Evolutionary conservation across 129 eudicot species (phyloP).

Genomic region (Artemisia tridentata): DNA sequence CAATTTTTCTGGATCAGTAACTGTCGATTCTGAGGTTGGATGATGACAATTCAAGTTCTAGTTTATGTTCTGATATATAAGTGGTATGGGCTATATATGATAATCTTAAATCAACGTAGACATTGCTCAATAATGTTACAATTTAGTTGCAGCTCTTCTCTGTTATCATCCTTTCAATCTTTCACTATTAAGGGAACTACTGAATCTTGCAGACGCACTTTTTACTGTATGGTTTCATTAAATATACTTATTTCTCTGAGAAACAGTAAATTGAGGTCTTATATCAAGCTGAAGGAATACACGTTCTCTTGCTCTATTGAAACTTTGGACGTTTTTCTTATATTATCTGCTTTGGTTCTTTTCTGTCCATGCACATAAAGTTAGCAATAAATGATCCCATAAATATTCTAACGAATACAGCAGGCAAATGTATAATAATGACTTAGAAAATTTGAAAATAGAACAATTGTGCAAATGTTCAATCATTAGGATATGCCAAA

Average conservation of each 20-base stretch:
- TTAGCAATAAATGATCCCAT: neutral
- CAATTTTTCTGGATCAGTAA: neutral
- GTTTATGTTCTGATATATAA: neutral
- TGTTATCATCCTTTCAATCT: slow-evolving; percentile 3
- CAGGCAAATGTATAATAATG: too few relatives aligned
- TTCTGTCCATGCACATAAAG: neutral
- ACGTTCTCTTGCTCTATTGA: neutral
- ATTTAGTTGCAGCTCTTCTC: slow-evolving; percentile 7
- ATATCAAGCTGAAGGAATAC: neutral
- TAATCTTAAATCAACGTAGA: neutral
- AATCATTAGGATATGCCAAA: neutral
- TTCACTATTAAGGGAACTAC: slow-evolving; percentile 8
- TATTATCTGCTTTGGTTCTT: neutral
- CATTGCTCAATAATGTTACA: neutral
- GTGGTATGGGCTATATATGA: neutral
- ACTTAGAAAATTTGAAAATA: too few relatives aligned
- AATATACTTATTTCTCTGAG: neutral
- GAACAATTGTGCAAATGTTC: neutral
- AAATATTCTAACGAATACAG: too few relatives aligned
- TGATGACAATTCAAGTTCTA: slow-evolving; percentile 3
- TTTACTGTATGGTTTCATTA: neutral
- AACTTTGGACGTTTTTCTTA: neutral
- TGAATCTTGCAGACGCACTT: slow-evolving; percentile 1
- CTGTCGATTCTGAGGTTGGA: slow-evolving; percentile 6
- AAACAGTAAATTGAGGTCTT: neutral